Evolutionary conservation across 2,329 filamentous ascomycete genomes (phyloP).

Genomic region (Phoma sp.): DNA sequence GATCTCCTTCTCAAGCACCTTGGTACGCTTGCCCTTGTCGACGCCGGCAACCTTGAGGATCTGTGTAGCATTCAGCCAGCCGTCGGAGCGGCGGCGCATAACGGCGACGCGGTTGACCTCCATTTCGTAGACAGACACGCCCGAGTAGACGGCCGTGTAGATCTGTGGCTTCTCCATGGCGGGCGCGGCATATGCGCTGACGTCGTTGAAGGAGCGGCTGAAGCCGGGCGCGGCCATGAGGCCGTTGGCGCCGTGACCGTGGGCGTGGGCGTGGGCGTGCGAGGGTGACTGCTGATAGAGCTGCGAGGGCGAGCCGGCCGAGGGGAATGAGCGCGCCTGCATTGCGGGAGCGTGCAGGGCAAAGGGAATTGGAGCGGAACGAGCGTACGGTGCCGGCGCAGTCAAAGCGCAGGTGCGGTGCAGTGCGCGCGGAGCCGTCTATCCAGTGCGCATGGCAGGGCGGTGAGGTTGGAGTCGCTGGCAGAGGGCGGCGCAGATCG

Average conservation of each 20-base stretch:
- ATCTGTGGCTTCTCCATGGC: slow-evolving; percentile 57
- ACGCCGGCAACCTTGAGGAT: slow-evolving; percentile 97
- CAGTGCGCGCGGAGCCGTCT: slow-evolving; percentile 3
- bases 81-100: slow-evolving; percentile 93
- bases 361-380: background rate
- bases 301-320: slow-evolving; percentile 29
- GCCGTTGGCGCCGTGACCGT: slow-evolving; percentile 25
- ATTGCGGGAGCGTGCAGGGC: slow-evolving; percentile 13
- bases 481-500: background rate
- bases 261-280: slow-evolving; percentile 16
- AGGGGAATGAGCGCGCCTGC: slow-evolving; percentile 36
- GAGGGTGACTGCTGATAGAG: slow-evolving; percentile 11
- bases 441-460: slow-evolving; percentile 24
- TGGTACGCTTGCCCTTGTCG: slow-evolving; percentile 96
- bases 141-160: slow-evolving; percentile 82
- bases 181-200: slow-evolving; percentile 38
- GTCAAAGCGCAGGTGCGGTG: background rate
- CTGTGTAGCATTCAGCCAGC: slow-evolving; percentile 97
- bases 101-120: slow-evolving; percentile 91
- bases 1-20: slow-evolving; percentile 97
- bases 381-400: background rate
- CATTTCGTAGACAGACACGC: slow-evolving; percentile 98
- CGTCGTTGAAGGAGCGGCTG: slow-evolving; percentile 48
- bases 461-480: background rate
- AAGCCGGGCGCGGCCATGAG: slow-evolving; percentile 45